Conservation (phyloP, 176 grass and related monocot species). For the Phoenix dactylifera region DNA sequence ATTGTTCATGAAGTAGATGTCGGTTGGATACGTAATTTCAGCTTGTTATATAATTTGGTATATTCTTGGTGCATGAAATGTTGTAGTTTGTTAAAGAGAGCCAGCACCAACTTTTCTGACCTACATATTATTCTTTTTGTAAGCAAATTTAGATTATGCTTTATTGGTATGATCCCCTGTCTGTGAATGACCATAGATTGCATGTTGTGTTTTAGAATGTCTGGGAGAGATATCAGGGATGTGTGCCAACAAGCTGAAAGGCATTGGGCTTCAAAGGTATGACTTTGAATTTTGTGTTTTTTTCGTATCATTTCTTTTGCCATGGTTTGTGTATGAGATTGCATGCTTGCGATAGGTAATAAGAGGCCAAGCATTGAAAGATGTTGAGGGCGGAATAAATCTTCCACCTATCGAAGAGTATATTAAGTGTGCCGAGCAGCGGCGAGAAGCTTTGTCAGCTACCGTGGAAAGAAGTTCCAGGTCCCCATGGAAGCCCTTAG, state of each 20-base stretch:
- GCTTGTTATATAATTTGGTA: too few species aligned
- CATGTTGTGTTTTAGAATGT: conserved; percentile 47
- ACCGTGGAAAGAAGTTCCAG: neutral
- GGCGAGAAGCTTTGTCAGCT: neutral
- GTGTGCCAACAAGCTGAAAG: conserved; percentile 94
- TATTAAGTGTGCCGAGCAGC: conserved; percentile 1
- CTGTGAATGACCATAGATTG: too few species aligned
- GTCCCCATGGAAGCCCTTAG: too few species aligned
- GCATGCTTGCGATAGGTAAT: conserved; percentile 37
- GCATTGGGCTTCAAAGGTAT: conserved; percentile 93
- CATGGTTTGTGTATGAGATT: conserved; percentile 5
- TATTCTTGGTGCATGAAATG: too few species aligned
- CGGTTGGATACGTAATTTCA: too few species aligned
- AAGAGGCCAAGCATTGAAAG: neutral
- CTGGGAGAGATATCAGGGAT: conserved; percentile 88
- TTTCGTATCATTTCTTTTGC: neutral
- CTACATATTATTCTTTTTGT: too few species aligned
- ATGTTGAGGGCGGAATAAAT: neutral
- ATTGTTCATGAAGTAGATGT: too few species aligned
- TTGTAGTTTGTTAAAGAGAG: too few species aligned
- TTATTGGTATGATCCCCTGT: too few species aligned
- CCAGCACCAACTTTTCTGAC: too few species aligned
- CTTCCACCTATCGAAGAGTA: conserved; percentile 1
- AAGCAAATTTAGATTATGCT: too few species aligned
- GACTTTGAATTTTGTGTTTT: neutral